Base-by-base conservation (phyloP, 1,284 basidiomycete genomes). In the Bondarzewia mesenterica region DNA sequence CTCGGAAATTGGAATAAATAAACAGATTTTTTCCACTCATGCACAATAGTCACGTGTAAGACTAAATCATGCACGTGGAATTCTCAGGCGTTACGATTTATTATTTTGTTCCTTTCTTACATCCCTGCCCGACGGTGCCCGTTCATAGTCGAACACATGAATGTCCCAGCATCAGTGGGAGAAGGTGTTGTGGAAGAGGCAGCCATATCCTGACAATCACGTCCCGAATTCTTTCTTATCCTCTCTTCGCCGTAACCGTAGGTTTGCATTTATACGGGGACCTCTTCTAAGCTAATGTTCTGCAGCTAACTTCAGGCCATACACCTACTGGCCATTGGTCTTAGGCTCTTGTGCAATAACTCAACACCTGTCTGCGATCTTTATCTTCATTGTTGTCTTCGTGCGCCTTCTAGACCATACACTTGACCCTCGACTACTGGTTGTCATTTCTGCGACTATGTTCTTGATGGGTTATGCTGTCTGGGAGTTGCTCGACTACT, bases 321-420 rank as follows among this genome's bases (percentile, higher is more conserved):
- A 90, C 62, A 78, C 79, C 7, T 91, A 91, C 58, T 77, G 77
- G 72, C 72, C 80, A 12, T 69, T 96, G 25, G 77, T 93, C 10
- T 60, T 82, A 42, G 74, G 85, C 4, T 80, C 87, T 15, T 84
- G 84, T 47, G 77, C 90, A 2, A 80, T 96, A 51, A 86, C 85
- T n/a, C 90, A 95, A 60, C 89, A 93, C 60, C 66, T 93, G 20
- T 79, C 82, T 2, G 79, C 82, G 25, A 85, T 93, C 50, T 85
- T 89, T 59, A 69, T 90, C 42, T 94, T 96, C 66, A 69, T 96
- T 23, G 77, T 81, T 18, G 73, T 89, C 52, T 96, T 96, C 64
- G 75, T 84, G 43, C 75, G 75, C 44, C 73, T 96, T 18, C 78
- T 84, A 52, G 75, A 79, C 56, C 72, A 73, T 18, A 61, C 67